A percentile compares a stretch with the other conserved stretches of the same genome.
Conservation (phyloP, 768 basidiomycete genomes). For the Strobilomyces dryophilus region DNA sequence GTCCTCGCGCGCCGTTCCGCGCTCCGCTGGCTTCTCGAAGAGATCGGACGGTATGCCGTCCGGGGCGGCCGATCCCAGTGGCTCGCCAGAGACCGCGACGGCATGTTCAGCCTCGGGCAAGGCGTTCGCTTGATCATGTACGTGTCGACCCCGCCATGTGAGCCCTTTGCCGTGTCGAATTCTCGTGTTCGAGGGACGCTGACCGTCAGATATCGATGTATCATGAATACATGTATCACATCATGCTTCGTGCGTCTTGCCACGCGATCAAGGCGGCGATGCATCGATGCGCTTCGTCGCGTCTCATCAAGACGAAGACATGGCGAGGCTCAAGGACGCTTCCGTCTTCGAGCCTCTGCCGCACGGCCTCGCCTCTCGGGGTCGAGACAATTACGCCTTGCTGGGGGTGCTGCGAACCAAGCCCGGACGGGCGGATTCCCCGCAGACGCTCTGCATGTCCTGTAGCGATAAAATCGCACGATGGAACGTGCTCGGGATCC, state of each 20-base stretch:
- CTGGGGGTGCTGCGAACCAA: conserved; percentile 85
- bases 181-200: conserved; percentile 42
- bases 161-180: conserved; percentile 26
- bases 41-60: conserved; percentile 38
- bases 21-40: conserved; percentile 74
- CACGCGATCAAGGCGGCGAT: no score
- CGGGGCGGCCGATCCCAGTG: conserved; percentile 41
- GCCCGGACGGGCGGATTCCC: conserved; percentile 88
- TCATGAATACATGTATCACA: no score
- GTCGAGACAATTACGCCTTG: conserved; percentile 74
- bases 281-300: no score
- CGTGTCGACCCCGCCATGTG: conserved; percentile 66
- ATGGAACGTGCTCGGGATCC: conserved; percentile 82
- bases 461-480: conserved; percentile 93
- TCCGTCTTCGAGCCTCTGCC: conserved; percentile 32
- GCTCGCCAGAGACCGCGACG: conserved; percentile 38
- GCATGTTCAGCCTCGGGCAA: conserved; percentile 42
- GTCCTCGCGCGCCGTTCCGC: conserved; percentile 81
- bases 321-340: conserved; percentile 66
- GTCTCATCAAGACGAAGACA: conserved; percentile 18
- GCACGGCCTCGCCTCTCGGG: conserved; percentile 50
- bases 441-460: conserved; percentile 79
- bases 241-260: no score
- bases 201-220: neutral
- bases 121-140: conserved; percentile 63